Percentiles rank a stretch among this genome's conserved stretches.
phyloP scores from a whole-genome alignment of 2,329 filamentous ascomycete species.

The Epichloe sp. region DNA sequence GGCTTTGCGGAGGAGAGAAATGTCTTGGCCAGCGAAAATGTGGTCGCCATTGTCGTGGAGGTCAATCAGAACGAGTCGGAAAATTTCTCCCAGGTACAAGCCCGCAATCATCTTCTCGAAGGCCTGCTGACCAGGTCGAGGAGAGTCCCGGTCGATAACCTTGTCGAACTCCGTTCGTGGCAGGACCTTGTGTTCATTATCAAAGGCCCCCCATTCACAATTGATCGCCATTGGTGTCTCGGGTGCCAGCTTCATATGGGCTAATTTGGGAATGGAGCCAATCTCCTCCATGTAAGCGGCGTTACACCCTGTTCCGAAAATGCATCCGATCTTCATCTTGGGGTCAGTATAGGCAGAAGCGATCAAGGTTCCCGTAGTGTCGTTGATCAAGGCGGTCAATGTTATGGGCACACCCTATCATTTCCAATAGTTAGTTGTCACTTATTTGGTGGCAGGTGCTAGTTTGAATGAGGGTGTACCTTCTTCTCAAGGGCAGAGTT shows the following conservation, averaged over 20 bases:
- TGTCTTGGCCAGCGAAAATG: constrained; percentile 77
- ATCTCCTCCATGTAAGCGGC: constrained; percentile 95
- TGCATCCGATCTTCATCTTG: constrained; percentile 88
- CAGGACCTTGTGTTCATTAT: constrained; percentile 82
- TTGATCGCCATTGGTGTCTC: constrained; percentile 88
- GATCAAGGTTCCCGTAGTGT: constrained; percentile 93
- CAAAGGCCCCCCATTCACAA: constrained; percentile 95
- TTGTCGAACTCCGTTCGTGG: constrained; percentile 77
- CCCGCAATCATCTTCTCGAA: constrained; percentile 99
- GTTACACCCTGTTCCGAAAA: constrained; percentile 97
- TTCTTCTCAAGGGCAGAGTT: constrained; percentile 59
- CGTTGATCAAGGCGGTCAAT: constrained; percentile 86
- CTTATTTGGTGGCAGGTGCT: neutral
- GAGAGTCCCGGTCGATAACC: constrained; percentile 80
- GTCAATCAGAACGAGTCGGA: constrained; percentile 76
- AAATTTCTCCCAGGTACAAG: constrained; percentile 87
- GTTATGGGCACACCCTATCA: constrained; percentile 75
- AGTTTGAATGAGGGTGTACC: constrained; percentile 14
- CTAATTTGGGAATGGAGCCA: constrained; percentile 85
- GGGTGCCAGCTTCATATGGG: constrained; percentile 74
- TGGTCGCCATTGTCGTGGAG: constrained; percentile 66
- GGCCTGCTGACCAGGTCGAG: constrained; percentile 82
- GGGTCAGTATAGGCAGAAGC: constrained; percentile 94
- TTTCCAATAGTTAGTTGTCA: neutral
- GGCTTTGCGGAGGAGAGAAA: constrained; percentile 65